These are phyloP conservation scores for Pecoramyces ruminantium DNA, from an alignment of 192 early-diverging fungal species.

Conservation along the genomic window DNA sequence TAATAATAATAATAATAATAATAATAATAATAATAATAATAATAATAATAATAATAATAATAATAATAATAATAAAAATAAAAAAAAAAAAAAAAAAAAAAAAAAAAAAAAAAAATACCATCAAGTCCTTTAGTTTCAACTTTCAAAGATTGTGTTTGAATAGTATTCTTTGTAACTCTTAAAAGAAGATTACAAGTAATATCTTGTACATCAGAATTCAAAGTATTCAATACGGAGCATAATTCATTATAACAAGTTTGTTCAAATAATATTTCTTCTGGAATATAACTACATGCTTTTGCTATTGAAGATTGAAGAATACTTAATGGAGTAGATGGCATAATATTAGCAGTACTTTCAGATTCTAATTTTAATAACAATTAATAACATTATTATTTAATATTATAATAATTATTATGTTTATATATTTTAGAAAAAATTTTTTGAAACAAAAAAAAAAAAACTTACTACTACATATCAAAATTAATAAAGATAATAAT, in stretches of 20 bases:
- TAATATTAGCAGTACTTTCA: background rate
- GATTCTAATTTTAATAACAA: background rate
- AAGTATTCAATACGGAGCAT: constrained; percentile 5
- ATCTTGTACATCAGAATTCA: constrained; percentile 14
- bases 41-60: too few relatives aligned
- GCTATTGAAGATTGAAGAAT: constrained; percentile 7
- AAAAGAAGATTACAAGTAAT: constrained; percentile 11
- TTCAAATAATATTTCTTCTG: constrained; percentile 8
- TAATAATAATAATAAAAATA: too few relatives aligned
- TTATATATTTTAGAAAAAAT: too few relatives aligned
- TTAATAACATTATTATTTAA: background rate
- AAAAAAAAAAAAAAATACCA: too few relatives aligned
- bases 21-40: too few relatives aligned
- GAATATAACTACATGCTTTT: constrained; percentile 2
- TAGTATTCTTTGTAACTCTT: constrained; percentile 8
- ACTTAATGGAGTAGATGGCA: constrained; percentile 2
- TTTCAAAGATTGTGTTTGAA: constrained; percentile 14
- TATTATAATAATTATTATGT: too few relatives aligned
- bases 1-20: too few relatives aligned
- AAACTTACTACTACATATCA: background rate
- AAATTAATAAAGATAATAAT: background rate
- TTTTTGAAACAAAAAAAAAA: background rate
- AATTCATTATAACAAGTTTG: constrained; percentile 6
- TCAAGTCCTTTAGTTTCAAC: constrained; percentile 10
- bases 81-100: too few relatives aligned